A percentile compares a stretch with the other conserved stretches of the same genome.
phyloP scores from a whole-genome alignment of 305 asterid genomes.

The Fraxinus baroniana region DNA sequence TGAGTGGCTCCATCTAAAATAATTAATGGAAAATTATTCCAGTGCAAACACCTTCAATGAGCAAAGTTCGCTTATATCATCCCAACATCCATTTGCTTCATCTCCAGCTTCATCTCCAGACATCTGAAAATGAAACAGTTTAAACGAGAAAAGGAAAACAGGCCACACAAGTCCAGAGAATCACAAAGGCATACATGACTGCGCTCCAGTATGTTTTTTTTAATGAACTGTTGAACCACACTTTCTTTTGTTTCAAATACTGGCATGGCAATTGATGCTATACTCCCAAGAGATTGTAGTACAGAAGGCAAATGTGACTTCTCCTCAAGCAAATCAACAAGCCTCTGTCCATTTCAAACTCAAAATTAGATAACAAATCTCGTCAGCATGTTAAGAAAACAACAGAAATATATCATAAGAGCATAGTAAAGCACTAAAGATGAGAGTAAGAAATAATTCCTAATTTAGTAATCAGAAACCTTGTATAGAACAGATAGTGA shows the following conservation, averaged over 20 bases:
- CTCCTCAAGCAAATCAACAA: constrained; percentile 91
- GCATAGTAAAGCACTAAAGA: constrained; percentile 2
- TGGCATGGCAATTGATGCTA: constrained; percentile 97
- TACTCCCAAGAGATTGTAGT: constrained; percentile 93
- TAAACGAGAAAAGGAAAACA: constrained; percentile 14
- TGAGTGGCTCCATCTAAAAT: constrained; percentile 19
- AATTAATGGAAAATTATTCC: constrained; percentile 14
- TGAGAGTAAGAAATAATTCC: constrained; percentile 2
- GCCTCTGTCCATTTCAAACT: constrained; percentile 58
- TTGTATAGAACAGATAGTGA: constrained; percentile 97
- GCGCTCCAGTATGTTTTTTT: constrained; percentile 64
- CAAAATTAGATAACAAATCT: neutral
- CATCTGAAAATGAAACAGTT: constrained; percentile 44
- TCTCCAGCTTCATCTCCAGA: constrained; percentile 54
- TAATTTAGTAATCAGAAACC: constrained; percentile 43
- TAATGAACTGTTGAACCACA: constrained; percentile 76
- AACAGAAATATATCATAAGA: constrained; percentile 17
- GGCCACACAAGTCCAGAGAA: constrained; percentile 22
- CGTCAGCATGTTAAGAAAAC: constrained; percentile 14
- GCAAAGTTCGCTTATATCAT: constrained; percentile 83
- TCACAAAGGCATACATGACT: constrained; percentile 59
- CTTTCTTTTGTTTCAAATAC: constrained; percentile 95
- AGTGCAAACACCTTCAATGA: constrained; percentile 67
- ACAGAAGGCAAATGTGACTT: constrained; percentile 93
- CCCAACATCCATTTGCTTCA: constrained; percentile 69